Conservation (phyloP, 352 stramenopile species). For the Peronospora farinosa region DNA sequence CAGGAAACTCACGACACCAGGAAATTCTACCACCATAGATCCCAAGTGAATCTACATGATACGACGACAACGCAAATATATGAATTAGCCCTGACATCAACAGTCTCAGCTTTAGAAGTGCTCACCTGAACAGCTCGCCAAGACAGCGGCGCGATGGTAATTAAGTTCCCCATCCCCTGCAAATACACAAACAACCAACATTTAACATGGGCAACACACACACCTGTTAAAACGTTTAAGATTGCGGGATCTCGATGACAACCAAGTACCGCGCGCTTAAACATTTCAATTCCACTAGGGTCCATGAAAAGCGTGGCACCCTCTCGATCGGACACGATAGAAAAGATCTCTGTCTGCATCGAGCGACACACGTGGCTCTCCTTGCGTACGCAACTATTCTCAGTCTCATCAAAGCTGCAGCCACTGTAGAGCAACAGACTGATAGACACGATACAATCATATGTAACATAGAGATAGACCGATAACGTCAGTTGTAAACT, state of each 20-base stretch:
- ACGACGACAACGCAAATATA: slow-evolving; percentile 2
- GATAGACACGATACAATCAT: slow-evolving; percentile 1
- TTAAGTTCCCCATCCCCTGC: slow-evolving; percentile 56
- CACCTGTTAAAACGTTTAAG: not conserved
- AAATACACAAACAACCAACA: slow-evolving; percentile 2
- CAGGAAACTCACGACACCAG: slow-evolving; percentile 77
- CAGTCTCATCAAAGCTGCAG: slow-evolving; percentile 76
- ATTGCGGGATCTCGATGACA: not conserved
- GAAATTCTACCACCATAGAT: slow-evolving; percentile 82
- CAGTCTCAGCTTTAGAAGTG: slow-evolving; percentile 2
- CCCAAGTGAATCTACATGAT: slow-evolving; percentile 72
- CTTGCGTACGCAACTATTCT: slow-evolving; percentile 37
- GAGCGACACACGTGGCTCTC: slow-evolving; percentile 63
- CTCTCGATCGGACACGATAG: slow-evolving; percentile 69
- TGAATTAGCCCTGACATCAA: slow-evolving; percentile 7
- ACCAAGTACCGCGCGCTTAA: slow-evolving; percentile 55
- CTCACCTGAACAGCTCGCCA: slow-evolving; percentile 75
- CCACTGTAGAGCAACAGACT: slow-evolving; percentile 78
- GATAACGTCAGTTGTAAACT: not conserved
- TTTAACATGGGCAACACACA: not conserved
- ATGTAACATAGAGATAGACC: not conserved
- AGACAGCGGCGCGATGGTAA: slow-evolving; percentile 64
- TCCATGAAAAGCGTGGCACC: slow-evolving; percentile 82
- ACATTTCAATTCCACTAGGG: slow-evolving; percentile 75
- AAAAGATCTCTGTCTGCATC: slow-evolving; percentile 80